phyloP scores from a whole-genome alignment of 352 stramenopile genomes.

The Nothophytophthora sp. region DNA sequence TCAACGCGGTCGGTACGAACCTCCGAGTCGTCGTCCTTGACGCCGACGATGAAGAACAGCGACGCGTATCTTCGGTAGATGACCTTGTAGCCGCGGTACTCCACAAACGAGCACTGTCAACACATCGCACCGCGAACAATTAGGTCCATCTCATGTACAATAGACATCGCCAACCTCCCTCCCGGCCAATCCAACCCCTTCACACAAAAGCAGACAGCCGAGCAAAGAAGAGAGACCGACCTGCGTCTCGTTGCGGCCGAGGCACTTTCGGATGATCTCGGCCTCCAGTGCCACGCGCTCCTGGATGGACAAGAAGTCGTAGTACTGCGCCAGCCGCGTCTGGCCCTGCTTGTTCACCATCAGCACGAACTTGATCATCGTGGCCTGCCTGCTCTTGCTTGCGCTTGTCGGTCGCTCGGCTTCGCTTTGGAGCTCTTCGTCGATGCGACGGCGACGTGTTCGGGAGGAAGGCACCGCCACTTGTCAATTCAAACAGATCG shows the following conservation, averaged over 20 bases:
- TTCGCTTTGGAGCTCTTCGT: too few species aligned
- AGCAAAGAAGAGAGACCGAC: constrained; percentile 16
- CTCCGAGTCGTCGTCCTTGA: constrained; percentile 95
- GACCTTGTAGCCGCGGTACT: constrained; percentile 99
- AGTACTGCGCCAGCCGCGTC: constrained; percentile 99
- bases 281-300: constrained; percentile 98
- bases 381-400: too few species aligned
- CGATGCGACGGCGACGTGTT: too few species aligned
- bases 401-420: too few species aligned
- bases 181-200: too few species aligned
- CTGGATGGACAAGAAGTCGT: constrained; percentile 99
- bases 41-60: constrained; percentile 99
- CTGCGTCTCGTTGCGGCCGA: constrained; percentile 97
- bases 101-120: constrained; percentile 98
- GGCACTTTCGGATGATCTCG: constrained; percentile 99
- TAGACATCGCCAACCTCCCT: too few species aligned
- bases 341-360: constrained; percentile 99
- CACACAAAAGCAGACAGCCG: neutral
- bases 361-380: constrained; percentile 95
- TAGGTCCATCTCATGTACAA: too few species aligned
- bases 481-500: too few species aligned
- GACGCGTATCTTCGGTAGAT: constrained; percentile 99
- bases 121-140: too few species aligned
- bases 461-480: too few species aligned
- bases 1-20: too few species aligned